Base-by-base conservation (phyloP, 1,284 basidiomycete genomes). In the Schizopora paradoxa region DNA sequence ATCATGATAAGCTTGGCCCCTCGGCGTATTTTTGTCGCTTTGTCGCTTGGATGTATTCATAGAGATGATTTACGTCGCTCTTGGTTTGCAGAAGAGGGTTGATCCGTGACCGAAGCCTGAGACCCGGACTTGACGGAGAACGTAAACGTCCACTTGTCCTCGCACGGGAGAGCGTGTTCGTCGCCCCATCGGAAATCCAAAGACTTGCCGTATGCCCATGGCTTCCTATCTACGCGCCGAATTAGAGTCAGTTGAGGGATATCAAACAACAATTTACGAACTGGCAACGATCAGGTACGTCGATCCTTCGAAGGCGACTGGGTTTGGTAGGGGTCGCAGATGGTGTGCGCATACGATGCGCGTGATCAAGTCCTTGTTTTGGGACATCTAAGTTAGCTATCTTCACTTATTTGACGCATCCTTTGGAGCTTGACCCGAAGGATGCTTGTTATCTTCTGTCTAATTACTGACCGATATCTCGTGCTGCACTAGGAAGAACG, bases 131-230 rank as follows among this genome's bases (percentile, higher is more conserved):
- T 40, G 38, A 42, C 10, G 22, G 27, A 13, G 37, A 50, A 46
- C 28, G 16, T 37, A 29, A 50, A 50, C 32, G 40, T 41, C 48
- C 48, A 50, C 26, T 50, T 50, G 10, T 36, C 27, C 14, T 22
- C 39, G 10, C 44, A 31, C 22, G 48, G 38, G 4, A 23, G 6
- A 4, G 43, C 31, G 23, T 13, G 33, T n/a, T 36, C 39, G 7
- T 43, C 34, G 7, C 48, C 43, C 48, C 48, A 50, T 16, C 7
- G 4, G 7, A 50, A 27, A 4, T 23, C 8, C 16, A 50, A 28
- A 16, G 43, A 29, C 14, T 35, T 25, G 6, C 48, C 48, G 25
- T 37, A 50, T 16, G 21, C n/a, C 48, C 48, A 50, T 11, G 43
- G 44, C n/a, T 33, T 33, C 34, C 19, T 46, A 4, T 50, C 44